These are phyloP conservation scores for Cyclanthera cordifolia DNA, from an alignment of 306 rosid species.

Conservation along the genomic window DNA sequence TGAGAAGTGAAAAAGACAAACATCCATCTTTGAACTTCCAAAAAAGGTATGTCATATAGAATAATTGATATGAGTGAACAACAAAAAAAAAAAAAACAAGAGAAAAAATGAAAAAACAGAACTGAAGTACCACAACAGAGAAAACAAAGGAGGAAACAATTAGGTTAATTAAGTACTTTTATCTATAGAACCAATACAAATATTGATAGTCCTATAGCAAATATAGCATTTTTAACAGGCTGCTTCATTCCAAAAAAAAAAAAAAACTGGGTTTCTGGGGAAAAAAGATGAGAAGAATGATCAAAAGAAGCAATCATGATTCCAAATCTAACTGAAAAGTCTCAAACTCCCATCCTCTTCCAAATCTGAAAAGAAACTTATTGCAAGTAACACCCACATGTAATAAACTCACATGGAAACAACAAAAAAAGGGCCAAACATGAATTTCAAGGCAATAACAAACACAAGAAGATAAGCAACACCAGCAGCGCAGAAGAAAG, in stretches of 20 bases:
- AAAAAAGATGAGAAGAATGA: background rate
- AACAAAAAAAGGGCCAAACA: background rate
- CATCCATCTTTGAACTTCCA: background rate
- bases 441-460: background rate
- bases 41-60: background rate
- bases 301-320: background rate
- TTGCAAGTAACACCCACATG: background rate
- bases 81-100: background rate
- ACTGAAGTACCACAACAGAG: background rate
- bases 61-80: background rate
- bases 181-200: background rate
- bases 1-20: slow-evolving; percentile 6
- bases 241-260: background rate
- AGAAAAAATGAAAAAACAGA: background rate
- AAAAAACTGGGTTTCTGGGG: background rate
- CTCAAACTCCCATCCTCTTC: background rate
- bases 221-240: background rate
- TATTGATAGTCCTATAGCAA: background rate
- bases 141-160: background rate
- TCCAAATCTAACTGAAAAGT: background rate
- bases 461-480: background rate
- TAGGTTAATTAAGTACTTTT: background rate
- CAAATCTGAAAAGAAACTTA: background rate
- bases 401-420: background rate
- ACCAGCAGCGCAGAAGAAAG: background rate